Evolutionary conservation across 108 stramenopile species (phyloP).

Genomic region (Thalassiosira profunda): DNA sequence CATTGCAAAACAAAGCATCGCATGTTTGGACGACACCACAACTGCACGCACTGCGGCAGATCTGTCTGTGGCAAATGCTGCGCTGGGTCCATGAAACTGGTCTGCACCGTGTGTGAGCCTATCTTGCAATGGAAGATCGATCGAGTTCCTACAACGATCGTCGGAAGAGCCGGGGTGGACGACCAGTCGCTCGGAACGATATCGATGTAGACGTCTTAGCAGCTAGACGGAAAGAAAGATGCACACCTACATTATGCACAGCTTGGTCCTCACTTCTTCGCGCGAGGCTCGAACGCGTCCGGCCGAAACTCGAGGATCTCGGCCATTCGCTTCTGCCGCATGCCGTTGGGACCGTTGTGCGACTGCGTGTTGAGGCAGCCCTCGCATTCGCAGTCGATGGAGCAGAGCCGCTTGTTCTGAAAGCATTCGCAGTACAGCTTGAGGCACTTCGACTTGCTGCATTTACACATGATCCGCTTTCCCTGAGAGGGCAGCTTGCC

Average conservation of each 20-base stretch:
- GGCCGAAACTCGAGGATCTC: background rate
- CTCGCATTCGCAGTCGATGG: background rate
- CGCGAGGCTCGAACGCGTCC: background rate
- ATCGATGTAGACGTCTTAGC: too few relatives aligned
- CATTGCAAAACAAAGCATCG: conserved; percentile 71
- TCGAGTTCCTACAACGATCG: too few relatives aligned
- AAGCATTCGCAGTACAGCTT: conserved; percentile 7
- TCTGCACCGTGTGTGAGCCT: too few relatives aligned
- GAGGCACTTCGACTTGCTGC: background rate
- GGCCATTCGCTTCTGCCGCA: background rate
- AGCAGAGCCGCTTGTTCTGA: background rate
- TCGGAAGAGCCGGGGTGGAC: too few relatives aligned
- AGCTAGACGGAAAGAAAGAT: too few relatives aligned
- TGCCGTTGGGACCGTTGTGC: conserved; percentile 5
- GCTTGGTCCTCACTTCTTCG: too few relatives aligned
- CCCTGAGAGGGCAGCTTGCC: too few relatives aligned
- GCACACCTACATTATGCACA: too few relatives aligned
- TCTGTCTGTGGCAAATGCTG: conserved; percentile 74
- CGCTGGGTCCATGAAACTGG: conserved; percentile 20
- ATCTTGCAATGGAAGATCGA: too few relatives aligned
- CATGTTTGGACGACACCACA: conserved; percentile 52
- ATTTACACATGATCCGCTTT: too few relatives aligned
- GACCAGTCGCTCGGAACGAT: too few relatives aligned
- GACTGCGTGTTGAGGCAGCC: background rate
- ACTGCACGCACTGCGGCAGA: conserved; percentile 83